phyloP scores from a whole-genome alignment of 441 rosid species.

The Populus hybrid region DNA sequence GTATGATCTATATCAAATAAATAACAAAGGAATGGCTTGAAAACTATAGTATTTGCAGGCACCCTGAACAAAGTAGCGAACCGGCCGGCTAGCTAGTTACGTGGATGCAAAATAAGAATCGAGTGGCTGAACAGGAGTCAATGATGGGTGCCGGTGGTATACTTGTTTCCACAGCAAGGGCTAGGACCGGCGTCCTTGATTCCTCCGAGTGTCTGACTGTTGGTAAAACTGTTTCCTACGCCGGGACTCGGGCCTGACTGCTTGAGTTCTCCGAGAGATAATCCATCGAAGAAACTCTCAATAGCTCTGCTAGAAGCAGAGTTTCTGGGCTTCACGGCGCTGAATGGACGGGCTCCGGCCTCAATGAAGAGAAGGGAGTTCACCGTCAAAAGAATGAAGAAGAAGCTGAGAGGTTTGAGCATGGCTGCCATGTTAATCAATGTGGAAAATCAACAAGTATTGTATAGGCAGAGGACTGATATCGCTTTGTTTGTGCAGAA shows the following conservation, averaged over 20 bases:
- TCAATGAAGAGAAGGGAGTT: conserved; percentile 23
- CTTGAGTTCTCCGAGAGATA: conserved; percentile 50
- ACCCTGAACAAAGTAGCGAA: no score
- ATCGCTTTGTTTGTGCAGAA: not conserved
- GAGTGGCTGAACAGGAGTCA: no score
- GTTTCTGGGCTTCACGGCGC: conserved; percentile 21
- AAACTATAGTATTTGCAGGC: no score
- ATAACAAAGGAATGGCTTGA: no score
- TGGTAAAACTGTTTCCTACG: conserved; percentile 31
- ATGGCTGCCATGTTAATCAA: conserved; percentile 22
- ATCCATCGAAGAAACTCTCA: conserved; percentile 40
- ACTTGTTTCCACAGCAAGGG: conserved; percentile 41
- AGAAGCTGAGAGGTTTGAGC: not conserved
- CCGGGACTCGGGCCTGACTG: conserved; percentile 58
- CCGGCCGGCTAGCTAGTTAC: no score
- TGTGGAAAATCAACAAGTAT: not conserved
- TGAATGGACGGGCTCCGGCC: conserved; percentile 49
- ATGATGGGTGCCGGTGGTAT: not conserved
- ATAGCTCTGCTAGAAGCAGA: conserved; percentile 16
- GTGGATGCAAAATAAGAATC: no score
- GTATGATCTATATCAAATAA: no score
- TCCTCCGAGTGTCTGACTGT: conserved; percentile 24
- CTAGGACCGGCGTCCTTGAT: conserved; percentile 37
- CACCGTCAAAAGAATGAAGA: conserved; percentile 25
- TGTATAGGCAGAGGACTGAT: not conserved